Base-by-base conservation (phyloP, 148 eudicot genomes). In the Rhododendron griersonianum region DNA sequence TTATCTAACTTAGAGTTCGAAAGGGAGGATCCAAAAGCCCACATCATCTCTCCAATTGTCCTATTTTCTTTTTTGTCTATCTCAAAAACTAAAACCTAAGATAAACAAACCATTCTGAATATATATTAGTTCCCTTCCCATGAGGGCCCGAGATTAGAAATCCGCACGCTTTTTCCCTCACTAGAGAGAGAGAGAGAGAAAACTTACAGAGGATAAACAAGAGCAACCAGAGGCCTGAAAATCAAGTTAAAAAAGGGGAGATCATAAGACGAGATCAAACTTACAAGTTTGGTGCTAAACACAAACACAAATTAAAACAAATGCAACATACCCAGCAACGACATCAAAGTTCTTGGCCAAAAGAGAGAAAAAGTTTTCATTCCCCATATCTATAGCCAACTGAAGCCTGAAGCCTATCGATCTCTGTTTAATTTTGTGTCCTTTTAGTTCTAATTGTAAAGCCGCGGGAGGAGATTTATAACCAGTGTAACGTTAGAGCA, bases 341-440 rank as follows among this genome's bases (percentile, higher is more conserved):
- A 90, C 92, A 87, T 88, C 90, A 86, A 90, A 87, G 53, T 90
- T 90, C 86, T 90, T 90, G 83, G 90, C 83, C 69, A 81, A 14
- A 67, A 53, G 45, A 81, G 65, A 25, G 67, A 81, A 33, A 8
- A 48, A 6, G 53, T 48, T 79, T 14, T 25, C 82, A 79, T 51
- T 47, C 47, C 53, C 53, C 50, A 41, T 44, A 11, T 3, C 81
- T 23, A 23, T 21, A 9, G 8, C 48, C 25, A 77, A 6, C 19
- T 37, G 79, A 6, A 39, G 53, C 13, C 7, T 37, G 79, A 14
- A 37, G 1, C 5, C 5, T 15, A 4, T n/a, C 2, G 30, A 30
- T 21, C 18, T 78, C 57, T 78, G 48, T 47, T 45, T 0, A 0
- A 5, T 33, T 57, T 57, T 11, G 81, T 7, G 28, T 23, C 78